Evolutionary conservation across 352 stramenopile species (phyloP).

Genomic region (Thraustotheca clavata): DNA sequence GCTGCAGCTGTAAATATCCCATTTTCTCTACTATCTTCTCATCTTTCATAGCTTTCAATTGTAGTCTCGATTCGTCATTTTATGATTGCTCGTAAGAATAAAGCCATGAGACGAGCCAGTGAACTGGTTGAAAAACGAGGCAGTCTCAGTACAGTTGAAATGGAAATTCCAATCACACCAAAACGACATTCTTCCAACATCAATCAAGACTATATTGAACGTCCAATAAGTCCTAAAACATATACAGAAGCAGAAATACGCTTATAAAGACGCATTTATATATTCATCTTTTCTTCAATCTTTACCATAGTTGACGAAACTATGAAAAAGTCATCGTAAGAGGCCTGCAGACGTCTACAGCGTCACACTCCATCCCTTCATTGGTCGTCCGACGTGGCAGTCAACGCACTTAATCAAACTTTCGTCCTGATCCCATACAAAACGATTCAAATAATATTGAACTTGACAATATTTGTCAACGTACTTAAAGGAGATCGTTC

Average conservation of each 20-base stretch:
- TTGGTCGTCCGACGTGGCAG: background rate
- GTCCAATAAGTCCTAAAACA: background rate
- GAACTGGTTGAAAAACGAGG: background rate
- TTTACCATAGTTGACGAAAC: no score
- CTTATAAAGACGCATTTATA: background rate
- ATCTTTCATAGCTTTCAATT: background rate
- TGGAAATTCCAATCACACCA: conserved; percentile 15
- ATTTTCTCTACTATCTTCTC: background rate
- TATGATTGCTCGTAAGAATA: background rate
- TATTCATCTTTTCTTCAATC: background rate
- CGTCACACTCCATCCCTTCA: conserved; percentile 2
- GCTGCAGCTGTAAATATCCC: conserved; percentile 32
- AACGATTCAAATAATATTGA: background rate
- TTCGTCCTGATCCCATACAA: no score
- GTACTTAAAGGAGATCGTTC: background rate
- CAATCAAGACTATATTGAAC: background rate
- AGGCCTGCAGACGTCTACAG: background rate
- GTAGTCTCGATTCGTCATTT: conserved; percentile 11
- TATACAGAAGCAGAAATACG: background rate
- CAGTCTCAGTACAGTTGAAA: conserved; percentile 4
- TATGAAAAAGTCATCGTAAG: no score
- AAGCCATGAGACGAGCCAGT: background rate
- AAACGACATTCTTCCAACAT: background rate
- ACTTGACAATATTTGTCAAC: background rate
- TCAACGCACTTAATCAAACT: background rate